phyloP scores from a whole-genome alignment of 345 rosid genomes.

The Isatis tinctoria region DNA sequence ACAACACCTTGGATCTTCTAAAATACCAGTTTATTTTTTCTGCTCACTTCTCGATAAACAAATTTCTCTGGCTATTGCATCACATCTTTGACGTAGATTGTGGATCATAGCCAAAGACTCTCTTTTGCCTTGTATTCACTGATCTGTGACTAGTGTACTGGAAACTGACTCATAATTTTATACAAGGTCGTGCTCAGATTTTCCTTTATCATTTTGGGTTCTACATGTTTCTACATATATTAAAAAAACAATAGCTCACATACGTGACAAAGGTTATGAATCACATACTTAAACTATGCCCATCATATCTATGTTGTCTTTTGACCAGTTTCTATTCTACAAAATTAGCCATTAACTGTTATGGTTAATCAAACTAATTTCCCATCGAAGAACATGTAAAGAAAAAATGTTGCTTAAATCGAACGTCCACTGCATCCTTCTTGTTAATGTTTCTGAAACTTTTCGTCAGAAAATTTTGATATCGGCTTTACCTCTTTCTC shows the following conservation, averaged over 20 bases:
- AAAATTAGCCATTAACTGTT: conserved; percentile 3
- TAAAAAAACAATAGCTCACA: no score
- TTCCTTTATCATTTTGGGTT: no score
- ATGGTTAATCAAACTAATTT: not conserved
- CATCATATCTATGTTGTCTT: not conserved
- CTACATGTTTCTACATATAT: no score
- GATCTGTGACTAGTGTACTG: conserved; percentile 9
- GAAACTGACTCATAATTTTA: no score
- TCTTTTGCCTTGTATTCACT: not conserved
- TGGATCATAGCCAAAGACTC: not conserved
- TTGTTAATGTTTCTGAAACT: not conserved
- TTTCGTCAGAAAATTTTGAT: not conserved
- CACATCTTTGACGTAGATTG: not conserved
- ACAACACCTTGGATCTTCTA: not conserved
- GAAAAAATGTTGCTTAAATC: not conserved
- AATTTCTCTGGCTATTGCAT: not conserved
- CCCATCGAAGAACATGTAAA: not conserved
- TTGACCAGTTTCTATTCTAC: not conserved
- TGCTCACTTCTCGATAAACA: conserved; percentile 12
- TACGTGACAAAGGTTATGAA: no score
- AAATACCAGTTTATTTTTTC: not conserved
- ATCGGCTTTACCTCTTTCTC: not conserved
- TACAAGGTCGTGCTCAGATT: not conserved
- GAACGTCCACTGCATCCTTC: not conserved
- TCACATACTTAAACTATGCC: no score